Evolutionary conservation across 2,329 filamentous ascomycete species (phyloP), one percentile per base, ranked within the genome.

Genomic region (Pseudogymnoascus sp.): DNA sequence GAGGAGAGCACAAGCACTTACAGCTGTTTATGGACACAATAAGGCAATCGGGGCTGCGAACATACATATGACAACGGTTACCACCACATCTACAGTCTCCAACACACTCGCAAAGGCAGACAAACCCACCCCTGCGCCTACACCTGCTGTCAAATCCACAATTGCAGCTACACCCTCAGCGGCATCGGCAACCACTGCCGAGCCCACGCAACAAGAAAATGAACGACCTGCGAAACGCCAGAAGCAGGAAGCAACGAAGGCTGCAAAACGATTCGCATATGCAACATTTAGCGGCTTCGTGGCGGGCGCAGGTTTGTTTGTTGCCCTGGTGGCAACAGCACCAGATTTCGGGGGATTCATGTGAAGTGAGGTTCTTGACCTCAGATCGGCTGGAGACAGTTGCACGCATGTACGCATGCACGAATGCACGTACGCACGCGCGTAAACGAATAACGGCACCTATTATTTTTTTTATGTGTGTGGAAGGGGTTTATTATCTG

Each of bases 371-470:
- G 1, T 5, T 55, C 28, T 35, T 55, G 28, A 21, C 16, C 1
- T 18, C 14, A 5, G 16, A 35, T 21, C 16, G 2, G 11, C 49
- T 33, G 49, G 49, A 33, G 9, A 14, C 23, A 21, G 28, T 35
- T 55, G 9, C 49, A 33, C 49, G 49, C 49, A n/a, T 55, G 49
- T 33, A 55, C n/a, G 45, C 49, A 33, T 55, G 49, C 9, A 55
- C 49, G 49, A 7, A 38, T 38, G 37, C 7, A 33, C 4, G 14
- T n/a, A 31, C 25, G 45, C 45, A 55, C 45, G 45, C 49, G 16
- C 49, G 28, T 55, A n/a, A 55, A 55, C 28, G 11, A 55, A 33
- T 55, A 33, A 21, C 49, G 49, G 28, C 28, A 4, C 49, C 12
- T 33, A 55, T 14, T 55, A 55, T 55, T 21, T 55, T 55, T 55